Conservation (phyloP, 2,329 filamentous ascomycete species). For the Dendryphion nanum region DNA sequence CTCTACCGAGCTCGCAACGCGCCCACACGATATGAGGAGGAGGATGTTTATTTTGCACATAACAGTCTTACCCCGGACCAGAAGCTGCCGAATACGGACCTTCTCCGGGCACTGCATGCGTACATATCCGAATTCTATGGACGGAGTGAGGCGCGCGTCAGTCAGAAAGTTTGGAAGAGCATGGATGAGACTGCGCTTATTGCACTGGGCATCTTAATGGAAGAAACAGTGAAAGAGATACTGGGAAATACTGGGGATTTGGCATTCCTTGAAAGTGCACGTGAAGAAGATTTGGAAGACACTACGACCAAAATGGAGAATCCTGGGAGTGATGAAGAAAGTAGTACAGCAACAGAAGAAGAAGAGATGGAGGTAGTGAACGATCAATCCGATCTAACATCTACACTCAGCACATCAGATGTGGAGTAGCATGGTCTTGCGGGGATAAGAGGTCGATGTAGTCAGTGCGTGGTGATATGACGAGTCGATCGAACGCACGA, state of each 20-base stretch:
- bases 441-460: too few relatives aligned
- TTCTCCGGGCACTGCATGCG: conserved; percentile 66
- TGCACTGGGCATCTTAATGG: conserved; percentile 71
- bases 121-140: conserved; percentile 68
- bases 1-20: conserved; percentile 66
- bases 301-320: too few relatives aligned
- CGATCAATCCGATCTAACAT: too few relatives aligned
- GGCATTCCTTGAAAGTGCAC: conserved; percentile 64
- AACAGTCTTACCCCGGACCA: conserved; percentile 53
- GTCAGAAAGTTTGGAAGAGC: conserved; percentile 51
- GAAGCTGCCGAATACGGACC: conserved; percentile 64
- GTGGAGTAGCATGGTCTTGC: too few relatives aligned
- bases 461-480: too few relatives aligned
- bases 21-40: conserved; percentile 66
- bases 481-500: too few relatives aligned
- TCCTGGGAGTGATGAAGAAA: too few relatives aligned
- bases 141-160: conserved; percentile 13
- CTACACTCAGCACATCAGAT: too few relatives aligned
- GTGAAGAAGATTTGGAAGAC: conserved; percentile 6
- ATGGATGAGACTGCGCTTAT: conserved; percentile 78
- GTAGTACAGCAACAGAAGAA: too few relatives aligned
- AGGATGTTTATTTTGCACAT: conserved; percentile 69
- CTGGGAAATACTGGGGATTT: conserved; percentile 67
- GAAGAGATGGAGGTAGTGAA: too few relatives aligned
- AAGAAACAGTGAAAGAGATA: conserved; percentile 63